Base-by-base conservation (phyloP, 202 grass and related monocot genomes). In the Cymbopogon flexuosus region DNA sequence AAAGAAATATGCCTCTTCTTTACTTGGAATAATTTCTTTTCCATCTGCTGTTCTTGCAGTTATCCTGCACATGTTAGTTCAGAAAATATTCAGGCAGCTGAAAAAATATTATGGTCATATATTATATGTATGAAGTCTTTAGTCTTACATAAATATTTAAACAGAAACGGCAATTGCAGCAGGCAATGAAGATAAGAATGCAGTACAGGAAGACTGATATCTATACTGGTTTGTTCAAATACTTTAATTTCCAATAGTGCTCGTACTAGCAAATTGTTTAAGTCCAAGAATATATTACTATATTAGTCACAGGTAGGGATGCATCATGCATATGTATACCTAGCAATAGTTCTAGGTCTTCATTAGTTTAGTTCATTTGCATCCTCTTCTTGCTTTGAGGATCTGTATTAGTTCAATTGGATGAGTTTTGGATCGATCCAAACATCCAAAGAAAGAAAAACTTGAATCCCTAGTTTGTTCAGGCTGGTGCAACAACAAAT, bases 1-100 rank as follows among this genome's bases (percentile, higher is more conserved):
- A 85, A 98, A 98, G 76, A 83, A 89, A 87, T 94, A 98, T 22
- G 92, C 59, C 22, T 90, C 95, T 78, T 86, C 82, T 88, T 65
- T 89, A 84, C 66, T 52, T 37, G 77, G 79, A 73, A 93, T 61
- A 84, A 95, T 83, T 76, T 83, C 60, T 89, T 94, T 95, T 73
- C 92, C 92, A 91, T 94, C 95, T 79, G 82, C 52, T 88, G 92
- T 84, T 73, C 68, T 91, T 67, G 84, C 95, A 78, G 69, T 82
- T 84, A 98, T 85, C 75, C 95, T 98, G 85, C 29, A 87, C 85
- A 87, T 90, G 75, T 49, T 68, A 60, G 0, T 68, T 69, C 66
- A 80, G 57, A 75, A 11, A 78, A 22, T 65, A 67, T 63, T 76
- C 24, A 57, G 43, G 49, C 57, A 56, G 3, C n/a, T 1, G 33